Conservation (phyloP, 352 stramenopile genomes). For the Bremia lactucae region DNA sequence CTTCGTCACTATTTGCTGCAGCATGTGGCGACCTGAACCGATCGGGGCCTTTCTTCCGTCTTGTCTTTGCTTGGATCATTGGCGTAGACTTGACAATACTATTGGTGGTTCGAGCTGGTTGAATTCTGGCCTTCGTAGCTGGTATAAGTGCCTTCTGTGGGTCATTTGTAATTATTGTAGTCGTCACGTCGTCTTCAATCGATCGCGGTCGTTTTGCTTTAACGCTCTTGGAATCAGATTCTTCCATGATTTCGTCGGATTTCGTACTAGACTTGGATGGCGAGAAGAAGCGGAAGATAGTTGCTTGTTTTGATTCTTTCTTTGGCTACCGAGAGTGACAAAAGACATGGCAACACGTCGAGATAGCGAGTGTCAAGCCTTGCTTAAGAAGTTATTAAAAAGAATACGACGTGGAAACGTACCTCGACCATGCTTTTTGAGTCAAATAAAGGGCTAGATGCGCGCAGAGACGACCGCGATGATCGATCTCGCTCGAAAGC, state of each 20-base stretch:
- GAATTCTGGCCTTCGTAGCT: slow-evolving; percentile 5
- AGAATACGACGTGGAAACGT: no score
- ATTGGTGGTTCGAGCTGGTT: slow-evolving; percentile 5
- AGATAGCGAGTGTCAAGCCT: no score
- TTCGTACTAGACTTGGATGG: slow-evolving; percentile 24
- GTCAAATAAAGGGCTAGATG: no score
- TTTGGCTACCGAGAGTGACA: slow-evolving; percentile 22
- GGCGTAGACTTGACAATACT: slow-evolving; percentile 11
- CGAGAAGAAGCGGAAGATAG: slow-evolving; percentile 75
- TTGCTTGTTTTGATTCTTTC: slow-evolving; percentile 47
- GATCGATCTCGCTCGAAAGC: no score
- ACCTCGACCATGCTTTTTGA: no score
- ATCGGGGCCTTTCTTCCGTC: slow-evolving; percentile 8
- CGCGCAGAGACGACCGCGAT: no score
- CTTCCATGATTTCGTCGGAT: slow-evolving; percentile 5
- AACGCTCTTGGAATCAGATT: slow-evolving; percentile 9
- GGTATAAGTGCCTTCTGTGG: background rate
- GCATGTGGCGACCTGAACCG: slow-evolving; percentile 29
- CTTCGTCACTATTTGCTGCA: slow-evolving; percentile 14
- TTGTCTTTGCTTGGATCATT: slow-evolving; percentile 9
- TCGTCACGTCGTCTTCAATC: background rate
- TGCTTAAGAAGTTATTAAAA: no score
- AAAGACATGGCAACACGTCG: no score
- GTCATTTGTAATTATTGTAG: slow-evolving; percentile 5
- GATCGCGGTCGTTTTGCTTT: slow-evolving; percentile 9